Conservation (phyloP, 2,329 filamentous ascomycete genomes). For the Fusarium praegraminearum region DNA sequence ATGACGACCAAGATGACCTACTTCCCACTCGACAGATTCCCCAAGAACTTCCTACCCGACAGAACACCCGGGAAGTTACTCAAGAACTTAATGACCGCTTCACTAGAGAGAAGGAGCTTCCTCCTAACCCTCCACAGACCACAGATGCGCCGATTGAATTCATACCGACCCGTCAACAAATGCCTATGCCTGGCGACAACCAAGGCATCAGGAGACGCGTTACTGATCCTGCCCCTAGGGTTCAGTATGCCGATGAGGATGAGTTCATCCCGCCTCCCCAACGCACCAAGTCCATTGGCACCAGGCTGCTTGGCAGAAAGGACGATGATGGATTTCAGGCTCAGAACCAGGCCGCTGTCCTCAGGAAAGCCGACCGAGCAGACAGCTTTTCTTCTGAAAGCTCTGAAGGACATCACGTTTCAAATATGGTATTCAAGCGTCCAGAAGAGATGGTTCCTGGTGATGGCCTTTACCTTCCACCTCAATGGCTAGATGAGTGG, state of each 20-base stretch:
- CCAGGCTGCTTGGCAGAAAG: slow-evolving; percentile 28
- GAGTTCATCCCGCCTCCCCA: slow-evolving; percentile 44
- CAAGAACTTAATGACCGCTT: slow-evolving; percentile 43
- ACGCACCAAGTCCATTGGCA: slow-evolving; percentile 40
- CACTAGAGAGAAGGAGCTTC: slow-evolving; percentile 53
- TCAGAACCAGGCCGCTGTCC: slow-evolving; percentile 33
- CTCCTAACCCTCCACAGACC: slow-evolving; percentile 49
- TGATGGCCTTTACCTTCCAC: slow-evolving; percentile 68
- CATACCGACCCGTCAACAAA: slow-evolving; percentile 16
- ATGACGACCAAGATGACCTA: slow-evolving; percentile 35
- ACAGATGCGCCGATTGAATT: slow-evolving; percentile 27
- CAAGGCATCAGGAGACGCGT: slow-evolving; percentile 48
- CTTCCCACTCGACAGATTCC: slow-evolving; percentile 27
- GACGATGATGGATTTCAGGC: slow-evolving; percentile 19
- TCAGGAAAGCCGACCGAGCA: slow-evolving; percentile 47
- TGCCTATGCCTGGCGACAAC: slow-evolving; percentile 37
- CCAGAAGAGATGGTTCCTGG: slow-evolving; percentile 60
- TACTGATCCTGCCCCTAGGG: slow-evolving; percentile 49
- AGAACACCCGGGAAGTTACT: slow-evolving; percentile 27
- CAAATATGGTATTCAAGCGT: slow-evolving; percentile 58
- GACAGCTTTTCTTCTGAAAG: slow-evolving; percentile 49
- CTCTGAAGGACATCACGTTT: slow-evolving; percentile 55
- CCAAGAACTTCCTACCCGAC: slow-evolving; percentile 30
- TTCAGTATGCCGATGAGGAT: slow-evolving; percentile 47
- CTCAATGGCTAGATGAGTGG: slow-evolving; percentile 78